These are phyloP conservation scores for Paragyromitra xinjiangensis DNA, from an alignment of 495 filamentous ascomycete species.

Conservation along the genomic window DNA sequence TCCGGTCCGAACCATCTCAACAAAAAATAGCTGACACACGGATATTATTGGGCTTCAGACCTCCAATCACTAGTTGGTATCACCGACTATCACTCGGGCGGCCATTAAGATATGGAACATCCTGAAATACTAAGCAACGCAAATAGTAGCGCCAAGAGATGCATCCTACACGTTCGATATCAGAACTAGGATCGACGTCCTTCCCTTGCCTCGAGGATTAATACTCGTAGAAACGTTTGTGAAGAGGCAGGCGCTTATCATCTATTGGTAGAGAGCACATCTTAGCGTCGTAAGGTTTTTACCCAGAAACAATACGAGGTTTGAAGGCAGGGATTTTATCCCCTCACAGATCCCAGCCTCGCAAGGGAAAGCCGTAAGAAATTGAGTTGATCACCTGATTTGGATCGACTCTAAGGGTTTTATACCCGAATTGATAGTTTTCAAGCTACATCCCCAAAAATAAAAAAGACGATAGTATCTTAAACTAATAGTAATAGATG, in stretches of 20 bases:
- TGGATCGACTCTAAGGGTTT: not conserved
- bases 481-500: not conserved
- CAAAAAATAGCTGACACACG: constrained; percentile 43
- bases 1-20: constrained; percentile 27
- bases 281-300: not conserved
- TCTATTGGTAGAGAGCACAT: not conserved
- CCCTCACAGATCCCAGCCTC: not conserved
- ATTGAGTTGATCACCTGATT: not conserved
- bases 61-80: constrained; percentile 31
- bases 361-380: not conserved
- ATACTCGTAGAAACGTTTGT: not conserved
- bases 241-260: not conserved
- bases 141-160: not conserved
- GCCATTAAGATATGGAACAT: not conserved
- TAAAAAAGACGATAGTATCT: not conserved
- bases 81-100: constrained; percentile 43
- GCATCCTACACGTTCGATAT: not conserved
- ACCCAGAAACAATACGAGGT: too few relatives aligned
- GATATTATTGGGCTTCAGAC: constrained; percentile 13
- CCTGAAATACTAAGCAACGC: not conserved
- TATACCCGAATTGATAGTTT: too few relatives aligned
- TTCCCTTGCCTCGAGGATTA: not conserved
- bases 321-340: not conserved
- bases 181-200: not conserved
- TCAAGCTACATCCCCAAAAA: too few relatives aligned